Evolutionary conservation across 1,284 basidiomycete species (phyloP).

Genomic region (Ganoderma multipileum): DNA sequence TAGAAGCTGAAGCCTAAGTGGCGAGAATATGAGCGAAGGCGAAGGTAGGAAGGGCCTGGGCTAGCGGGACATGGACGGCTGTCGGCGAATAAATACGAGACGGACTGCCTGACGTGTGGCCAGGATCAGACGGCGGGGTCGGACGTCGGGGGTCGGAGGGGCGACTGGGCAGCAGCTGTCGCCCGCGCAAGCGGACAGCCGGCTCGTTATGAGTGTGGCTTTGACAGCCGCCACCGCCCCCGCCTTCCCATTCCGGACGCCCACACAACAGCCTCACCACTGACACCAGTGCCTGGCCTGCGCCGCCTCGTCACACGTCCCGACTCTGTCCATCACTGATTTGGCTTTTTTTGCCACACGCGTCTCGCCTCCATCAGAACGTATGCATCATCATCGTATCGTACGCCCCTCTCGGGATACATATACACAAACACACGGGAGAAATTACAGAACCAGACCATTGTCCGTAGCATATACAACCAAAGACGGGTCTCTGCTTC

Average conservation of each 20-base stretch:
- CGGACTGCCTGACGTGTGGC: neutral
- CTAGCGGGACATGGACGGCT: slow-evolving; percentile 1
- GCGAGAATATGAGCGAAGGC: slow-evolving; percentile 3
- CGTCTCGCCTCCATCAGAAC: slow-evolving; percentile 24
- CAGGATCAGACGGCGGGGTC: neutral
- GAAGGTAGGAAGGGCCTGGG: slow-evolving; percentile 7
- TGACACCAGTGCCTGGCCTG: slow-evolving; percentile 26
- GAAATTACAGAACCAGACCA: slow-evolving; percentile 26
- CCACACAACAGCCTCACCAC: slow-evolving; percentile 21
- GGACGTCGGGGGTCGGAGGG: slow-evolving; percentile 3
- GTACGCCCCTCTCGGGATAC: slow-evolving; percentile 26
- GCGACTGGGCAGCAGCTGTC: slow-evolving; percentile 4
- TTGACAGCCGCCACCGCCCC: slow-evolving; percentile 30
- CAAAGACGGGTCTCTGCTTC: slow-evolving; percentile 21
- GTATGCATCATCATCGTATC: slow-evolving; percentile 26
- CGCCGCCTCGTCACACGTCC: slow-evolving; percentile 18
- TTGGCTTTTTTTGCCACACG: slow-evolving; percentile 10
- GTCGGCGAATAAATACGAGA: slow-evolving; percentile 4
- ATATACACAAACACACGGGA: slow-evolving; percentile 24
- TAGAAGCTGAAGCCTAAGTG: neutral
- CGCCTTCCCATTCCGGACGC: slow-evolving; percentile 10
- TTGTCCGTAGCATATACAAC: slow-evolving; percentile 31
- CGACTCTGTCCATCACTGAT: slow-evolving; percentile 29
- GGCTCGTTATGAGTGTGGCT: slow-evolving; percentile 22
- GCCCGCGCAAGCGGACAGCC: slow-evolving; percentile 11